Evolutionary conservation across 2,329 filamentous ascomycete genomes (phyloP).

Genomic region (Onygena corvina): DNA sequence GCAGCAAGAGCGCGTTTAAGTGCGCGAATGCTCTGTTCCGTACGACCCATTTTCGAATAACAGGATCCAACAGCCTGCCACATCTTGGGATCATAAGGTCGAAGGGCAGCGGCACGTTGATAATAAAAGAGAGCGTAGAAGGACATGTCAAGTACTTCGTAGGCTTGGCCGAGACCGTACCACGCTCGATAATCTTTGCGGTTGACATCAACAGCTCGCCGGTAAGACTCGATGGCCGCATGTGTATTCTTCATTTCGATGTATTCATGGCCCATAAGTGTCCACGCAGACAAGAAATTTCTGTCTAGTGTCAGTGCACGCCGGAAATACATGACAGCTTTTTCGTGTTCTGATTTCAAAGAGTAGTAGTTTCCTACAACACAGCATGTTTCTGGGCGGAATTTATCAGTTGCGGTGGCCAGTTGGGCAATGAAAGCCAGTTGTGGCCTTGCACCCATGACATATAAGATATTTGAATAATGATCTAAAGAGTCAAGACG

Average conservation of each 20-base stretch:
- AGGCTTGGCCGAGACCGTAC: conserved; percentile 94
- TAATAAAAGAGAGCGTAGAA: conserved; percentile 97
- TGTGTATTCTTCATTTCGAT: conserved; percentile 98
- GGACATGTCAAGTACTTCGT: conserved; percentile 96
- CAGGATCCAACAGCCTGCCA: conserved; percentile 94
- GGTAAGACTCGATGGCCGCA: conserved; percentile 91
- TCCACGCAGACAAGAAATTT: conserved; percentile 89
- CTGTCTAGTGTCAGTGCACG: conserved; percentile 82
- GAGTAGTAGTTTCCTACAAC: conserved; percentile 98
- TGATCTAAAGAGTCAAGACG: conserved; percentile 84
- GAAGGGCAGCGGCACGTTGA: conserved; percentile 80
- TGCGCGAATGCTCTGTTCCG: conserved; percentile 85
- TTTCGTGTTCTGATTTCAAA: conserved; percentile 86
- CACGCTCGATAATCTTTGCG: conserved; percentile 92
- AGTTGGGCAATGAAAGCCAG: conserved; percentile 85
- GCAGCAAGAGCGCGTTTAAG: conserved; percentile 84
- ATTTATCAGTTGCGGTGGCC: conserved; percentile 84
- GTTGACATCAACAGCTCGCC: conserved; percentile 89
- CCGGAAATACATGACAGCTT: conserved; percentile 95
- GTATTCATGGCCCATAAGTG: conserved; percentile 96
- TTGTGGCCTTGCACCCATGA: conserved; percentile 76
- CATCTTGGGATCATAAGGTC: conserved; percentile 97
- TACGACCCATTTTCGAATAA: conserved; percentile 74
- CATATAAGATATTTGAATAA: conserved; percentile 95
- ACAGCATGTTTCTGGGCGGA: conserved; percentile 91